Percentiles rank a stretch among this genome's conserved stretches.
Evolutionary conservation across 225 moss, liverwort and hornwort species (phyloP).

Genomic region (Ulota crispa): DNA sequence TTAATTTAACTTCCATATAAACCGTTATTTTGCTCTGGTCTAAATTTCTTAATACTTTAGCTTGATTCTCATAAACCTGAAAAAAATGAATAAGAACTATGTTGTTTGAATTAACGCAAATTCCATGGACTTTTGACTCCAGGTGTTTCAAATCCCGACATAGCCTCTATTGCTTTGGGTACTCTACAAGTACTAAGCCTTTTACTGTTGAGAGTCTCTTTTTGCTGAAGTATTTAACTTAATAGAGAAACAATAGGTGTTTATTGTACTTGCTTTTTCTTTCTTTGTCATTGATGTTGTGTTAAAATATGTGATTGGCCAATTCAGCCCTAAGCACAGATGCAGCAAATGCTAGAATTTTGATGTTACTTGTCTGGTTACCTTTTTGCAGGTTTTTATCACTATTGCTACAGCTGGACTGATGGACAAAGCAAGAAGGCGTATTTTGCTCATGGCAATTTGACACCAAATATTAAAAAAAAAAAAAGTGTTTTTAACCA

Average conservation of each 20-base stretch:
- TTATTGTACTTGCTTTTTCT: too few relatives aligned
- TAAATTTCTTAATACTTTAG: background rate
- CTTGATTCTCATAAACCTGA: background rate
- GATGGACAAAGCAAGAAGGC: slow-evolving; percentile 88
- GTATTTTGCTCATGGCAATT: slow-evolving; percentile 50
- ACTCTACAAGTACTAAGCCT: slow-evolving; percentile 44
- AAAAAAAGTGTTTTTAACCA: too few relatives aligned
- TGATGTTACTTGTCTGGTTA: background rate
- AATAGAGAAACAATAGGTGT: too few relatives aligned
- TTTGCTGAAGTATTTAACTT: background rate
- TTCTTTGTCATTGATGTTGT: too few relatives aligned
- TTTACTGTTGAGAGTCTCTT: background rate
- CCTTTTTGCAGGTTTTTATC: slow-evolving; percentile 61
- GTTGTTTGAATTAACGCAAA: background rate
- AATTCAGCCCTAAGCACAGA: too few relatives aligned
- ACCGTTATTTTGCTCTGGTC: background rate
- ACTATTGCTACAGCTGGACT: slow-evolving; percentile 69
- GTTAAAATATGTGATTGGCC: too few relatives aligned
- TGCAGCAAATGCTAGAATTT: background rate
- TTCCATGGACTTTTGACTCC: background rate
- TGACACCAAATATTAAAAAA: too few relatives aligned
- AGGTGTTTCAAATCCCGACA: slow-evolving; percentile 72
- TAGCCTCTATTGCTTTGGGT: slow-evolving; percentile 65
- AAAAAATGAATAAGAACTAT: background rate
- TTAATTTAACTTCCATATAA: background rate